phyloP scores from a whole-genome alignment of 2,329 filamentous ascomycete genomes.

The Fusarium annulatum region DNA sequence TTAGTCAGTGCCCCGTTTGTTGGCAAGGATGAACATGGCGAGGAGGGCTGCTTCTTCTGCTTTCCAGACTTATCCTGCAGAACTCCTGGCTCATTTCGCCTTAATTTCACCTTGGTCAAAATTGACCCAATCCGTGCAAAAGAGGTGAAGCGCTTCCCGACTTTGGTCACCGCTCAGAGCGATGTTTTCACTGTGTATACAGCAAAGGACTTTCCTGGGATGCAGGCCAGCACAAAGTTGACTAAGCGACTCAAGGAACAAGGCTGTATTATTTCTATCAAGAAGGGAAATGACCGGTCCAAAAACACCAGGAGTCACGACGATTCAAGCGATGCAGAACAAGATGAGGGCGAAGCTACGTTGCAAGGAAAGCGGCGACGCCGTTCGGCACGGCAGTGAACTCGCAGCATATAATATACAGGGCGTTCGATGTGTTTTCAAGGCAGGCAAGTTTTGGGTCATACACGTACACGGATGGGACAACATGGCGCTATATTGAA shows the following conservation, averaged over 20 bases:
- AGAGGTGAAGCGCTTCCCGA: constrained; percentile 56
- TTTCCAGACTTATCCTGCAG: constrained; percentile 86
- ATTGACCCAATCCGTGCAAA: constrained; percentile 71
- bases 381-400: constrained; percentile 33
- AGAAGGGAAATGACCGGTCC: constrained; percentile 81
- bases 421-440: constrained; percentile 32
- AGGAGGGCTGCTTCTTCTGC: constrained; percentile 85
- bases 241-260: constrained; percentile 81
- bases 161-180: constrained; percentile 67
- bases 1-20: constrained; percentile 81
- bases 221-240: constrained; percentile 79
- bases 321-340: constrained; percentile 59
- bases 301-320: constrained; percentile 52
- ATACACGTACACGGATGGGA: constrained; percentile 25
- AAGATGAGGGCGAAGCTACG: constrained; percentile 45
- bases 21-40: constrained; percentile 76
- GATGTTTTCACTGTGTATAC: constrained; percentile 83
- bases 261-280: constrained; percentile 85
- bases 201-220: constrained; percentile 87
- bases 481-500: constrained; percentile 11
- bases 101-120: constrained; percentile 79
- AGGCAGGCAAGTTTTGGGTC: constrained; percentile 3
- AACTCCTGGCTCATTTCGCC: constrained; percentile 78
- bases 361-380: constrained; percentile 41
- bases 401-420: not conserved